phyloP scores from a whole-genome alignment of 768 basidiomycete genomes.

The Russula compacta region DNA sequence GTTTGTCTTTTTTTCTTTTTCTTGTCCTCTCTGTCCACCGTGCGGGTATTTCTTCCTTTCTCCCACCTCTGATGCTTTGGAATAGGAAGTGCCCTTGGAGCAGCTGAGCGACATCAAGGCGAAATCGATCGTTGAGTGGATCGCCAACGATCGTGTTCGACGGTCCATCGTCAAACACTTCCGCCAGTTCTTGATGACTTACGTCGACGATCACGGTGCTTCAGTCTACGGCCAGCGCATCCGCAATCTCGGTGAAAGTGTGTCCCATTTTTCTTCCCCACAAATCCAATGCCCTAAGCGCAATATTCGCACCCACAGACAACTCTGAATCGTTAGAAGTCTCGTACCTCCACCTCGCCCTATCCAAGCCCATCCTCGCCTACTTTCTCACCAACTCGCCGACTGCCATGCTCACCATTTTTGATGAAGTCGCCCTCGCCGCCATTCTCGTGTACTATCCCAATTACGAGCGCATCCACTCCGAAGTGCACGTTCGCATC shows the following conservation, averaged over 20 bases:
- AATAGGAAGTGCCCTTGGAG: constrained; percentile 86
- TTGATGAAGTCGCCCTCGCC: constrained; percentile 90
- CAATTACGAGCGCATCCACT: constrained; percentile 92
- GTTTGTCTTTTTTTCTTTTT: constrained; percentile 24
- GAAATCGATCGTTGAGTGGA: constrained; percentile 96
- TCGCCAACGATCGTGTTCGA: constrained; percentile 84
- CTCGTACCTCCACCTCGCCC: constrained; percentile 88
- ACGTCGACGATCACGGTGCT: constrained; percentile 82
- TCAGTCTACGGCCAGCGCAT: constrained; percentile 96
- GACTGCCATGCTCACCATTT: constrained; percentile 83
- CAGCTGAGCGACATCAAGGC: constrained; percentile 97
- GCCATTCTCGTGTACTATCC: constrained; percentile 96
- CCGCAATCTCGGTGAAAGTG: constrained; percentile 89
- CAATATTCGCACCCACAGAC: constrained; percentile 37
- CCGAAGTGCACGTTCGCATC: constrained; percentile 95
- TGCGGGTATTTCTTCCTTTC: not conserved
- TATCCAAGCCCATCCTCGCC: constrained; percentile 89
- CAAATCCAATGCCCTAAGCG: not conserved
- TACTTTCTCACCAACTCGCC: constrained; percentile 98
- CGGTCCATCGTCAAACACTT: constrained; percentile 89
- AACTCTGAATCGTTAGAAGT: constrained; percentile 98
- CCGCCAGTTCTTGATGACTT: constrained; percentile 91
- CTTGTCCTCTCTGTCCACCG: not conserved
- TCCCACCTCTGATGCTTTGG: not conserved
- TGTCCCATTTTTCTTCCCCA: constrained; percentile 20